Evolutionary conservation across 2,329 filamentous ascomycete genomes (phyloP).

Genomic region (Aspergillus pseudoviridinutans): DNA sequence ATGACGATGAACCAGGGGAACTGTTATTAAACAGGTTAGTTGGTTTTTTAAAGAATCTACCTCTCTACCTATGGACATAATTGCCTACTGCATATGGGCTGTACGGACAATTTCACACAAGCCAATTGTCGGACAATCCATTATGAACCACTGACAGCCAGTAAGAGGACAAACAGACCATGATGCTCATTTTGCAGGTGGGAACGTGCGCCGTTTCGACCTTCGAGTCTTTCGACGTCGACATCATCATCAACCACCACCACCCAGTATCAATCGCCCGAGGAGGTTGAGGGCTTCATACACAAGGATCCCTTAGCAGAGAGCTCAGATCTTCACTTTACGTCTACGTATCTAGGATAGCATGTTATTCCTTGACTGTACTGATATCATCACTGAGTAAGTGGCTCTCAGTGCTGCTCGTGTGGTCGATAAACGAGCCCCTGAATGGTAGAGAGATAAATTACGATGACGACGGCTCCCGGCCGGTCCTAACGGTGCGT

Average conservation of each 20-base stretch:
- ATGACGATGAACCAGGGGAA: neutral
- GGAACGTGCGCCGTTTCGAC: slow-evolving; percentile 16
- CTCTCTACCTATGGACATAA: too few species aligned
- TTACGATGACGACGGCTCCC: neutral
- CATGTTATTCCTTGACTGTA: neutral
- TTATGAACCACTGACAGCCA: neutral
- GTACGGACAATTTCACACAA: neutral
- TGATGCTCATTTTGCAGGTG: neutral
- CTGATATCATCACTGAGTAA: neutral
- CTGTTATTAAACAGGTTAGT: too few species aligned
- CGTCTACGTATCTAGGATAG: too few species aligned
- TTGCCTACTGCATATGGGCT: too few species aligned
- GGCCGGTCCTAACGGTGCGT: neutral
- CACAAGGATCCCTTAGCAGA: neutral
- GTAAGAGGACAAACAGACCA: neutral
- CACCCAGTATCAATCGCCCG: neutral
- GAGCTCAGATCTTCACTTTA: neutral
- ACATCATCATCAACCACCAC: slow-evolving; percentile 2
- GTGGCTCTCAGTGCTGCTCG: neutral
- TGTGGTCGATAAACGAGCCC: neutral
- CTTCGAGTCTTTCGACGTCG: neutral
- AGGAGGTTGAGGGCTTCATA: neutral
- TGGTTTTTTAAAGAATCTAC: neutral
- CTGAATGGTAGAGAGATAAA: slow-evolving; percentile 7
- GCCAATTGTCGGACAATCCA: neutral